Base-by-base conservation (phyloP, 176 grass and related monocot genomes). In the Luzula sylvatica region DNA sequence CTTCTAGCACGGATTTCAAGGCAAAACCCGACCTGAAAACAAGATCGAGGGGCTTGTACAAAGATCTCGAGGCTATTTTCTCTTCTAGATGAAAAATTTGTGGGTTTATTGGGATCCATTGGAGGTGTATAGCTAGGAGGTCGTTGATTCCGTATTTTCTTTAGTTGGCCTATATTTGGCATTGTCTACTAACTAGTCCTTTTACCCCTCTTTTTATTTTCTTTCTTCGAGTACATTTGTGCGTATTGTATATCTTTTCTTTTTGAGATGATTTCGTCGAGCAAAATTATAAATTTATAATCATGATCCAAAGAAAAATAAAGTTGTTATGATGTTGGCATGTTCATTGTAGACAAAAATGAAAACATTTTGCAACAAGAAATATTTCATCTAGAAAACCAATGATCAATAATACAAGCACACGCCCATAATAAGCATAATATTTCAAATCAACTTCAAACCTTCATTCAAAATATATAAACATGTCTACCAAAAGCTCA, bases 61-160 rank as follows among this genome's bases (percentile, higher is more conserved):
- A 84, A 47, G 88, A 95, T 58, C 70, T 88, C 17, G 79, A 84
- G 65, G 70, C 69, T 35, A 88, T 88, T 67, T 95, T 95, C 73
- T 95, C 83, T 42, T 58, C 86, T 23, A 84, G 63, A 59, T 80
- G 74, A 72, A 25, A 13, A 42, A 3, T 21, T 46, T 22, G 19
- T 46, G 11, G 11, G 9, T 17, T 46, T 46, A 15, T 17, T 46
- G 9, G 11, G 11, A 15, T 46, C 43, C 15, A 14, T 17, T 46
- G 9, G 1, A 27, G 40, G 59, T 47, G 24, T 30, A 49, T 64
- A 64, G 58, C 2, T 63, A 47, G 42, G 8, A 48, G 25, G 42
- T 11, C 20, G 9, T 13, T 23, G 20, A 35, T 35, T 35, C 7
- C 9, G 1, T 46, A 23, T 22, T 48, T 47, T 59, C n/a, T 48